Evolutionary conservation across 352 stramenopile genomes (phyloP).

Genomic region (Phytopythium mirpurense): DNA sequence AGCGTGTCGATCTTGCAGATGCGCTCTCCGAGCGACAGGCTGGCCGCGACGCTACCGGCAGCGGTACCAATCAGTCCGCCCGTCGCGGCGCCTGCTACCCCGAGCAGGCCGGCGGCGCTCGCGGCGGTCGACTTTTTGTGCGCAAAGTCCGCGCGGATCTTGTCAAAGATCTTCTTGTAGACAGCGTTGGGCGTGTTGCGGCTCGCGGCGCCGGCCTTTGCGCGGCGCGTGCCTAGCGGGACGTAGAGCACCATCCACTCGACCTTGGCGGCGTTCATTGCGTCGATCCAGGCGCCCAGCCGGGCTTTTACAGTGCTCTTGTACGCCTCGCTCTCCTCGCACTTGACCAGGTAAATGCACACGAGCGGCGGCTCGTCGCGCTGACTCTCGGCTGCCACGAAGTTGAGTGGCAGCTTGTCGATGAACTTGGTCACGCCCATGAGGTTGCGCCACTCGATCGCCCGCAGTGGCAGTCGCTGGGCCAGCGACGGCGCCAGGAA

Average conservation of each 20-base stretch:
- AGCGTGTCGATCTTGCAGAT: conserved; percentile 84
- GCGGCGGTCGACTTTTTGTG: conserved; percentile 28
- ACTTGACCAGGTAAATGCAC: conserved; percentile 79
- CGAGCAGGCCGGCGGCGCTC: conserved; percentile 2
- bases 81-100: background rate
- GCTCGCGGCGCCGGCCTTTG: conserved; percentile 25
- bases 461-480: conserved; percentile 59
- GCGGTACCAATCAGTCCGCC: conserved; percentile 1
- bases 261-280: conserved; percentile 54
- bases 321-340: conserved; percentile 78
- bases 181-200: conserved; percentile 31
- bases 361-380: conserved; percentile 36
- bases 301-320: conserved; percentile 38
- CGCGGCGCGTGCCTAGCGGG: conserved; percentile 67
- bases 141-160: conserved; percentile 55
- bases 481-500: conserved; percentile 62
- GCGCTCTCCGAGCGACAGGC: conserved; percentile 26
- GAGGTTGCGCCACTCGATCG: conserved; percentile 81
- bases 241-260: conserved; percentile 85
- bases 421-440: conserved; percentile 68
- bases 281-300: conserved; percentile 58
- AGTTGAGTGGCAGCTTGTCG: conserved; percentile 55
- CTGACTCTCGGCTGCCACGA: conserved; percentile 21
- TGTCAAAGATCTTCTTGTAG: conserved; percentile 81
- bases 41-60: conserved; percentile 7